Evolutionary conservation across 2,329 filamentous ascomycete genomes (phyloP), one percentile per base, ranked within the genome.

Genomic region (Colletotrichum abscissum): DNA sequence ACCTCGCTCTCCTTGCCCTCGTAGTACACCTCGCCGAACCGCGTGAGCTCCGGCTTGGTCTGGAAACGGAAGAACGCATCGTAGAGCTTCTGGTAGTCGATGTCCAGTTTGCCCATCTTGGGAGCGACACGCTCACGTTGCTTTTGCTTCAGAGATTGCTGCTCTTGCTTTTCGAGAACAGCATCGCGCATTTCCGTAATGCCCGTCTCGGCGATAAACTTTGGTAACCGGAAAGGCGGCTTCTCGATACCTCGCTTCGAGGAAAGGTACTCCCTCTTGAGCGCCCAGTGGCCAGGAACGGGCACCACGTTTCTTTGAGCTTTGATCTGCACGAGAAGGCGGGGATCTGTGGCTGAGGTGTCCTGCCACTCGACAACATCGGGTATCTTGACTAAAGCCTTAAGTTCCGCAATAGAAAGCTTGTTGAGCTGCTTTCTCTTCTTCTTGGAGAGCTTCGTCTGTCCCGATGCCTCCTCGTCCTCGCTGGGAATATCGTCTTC

Each of bases 301-400:
- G 97, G 97, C 1, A 99, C 95, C 30, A 98, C 94, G 80, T 99
- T 99, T 77, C 95, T 92, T 81, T 97, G 94, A 3, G 94, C 93
- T 83, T 98, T 99, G 86, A 99, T 95, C 79, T 97, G 94, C 30
- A 98, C 94, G 12, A 99, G 89, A 56, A 98, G 86, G 69, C 93
- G 91, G 16, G 97, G 97, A 81, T 99, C 95, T 30, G 94, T 91
- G 0, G 97, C 95, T 19, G 95, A 97, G 14, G 94, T 94, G 81
- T 99, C 97, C 67, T 97, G 97, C 97, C 97, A 98, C 79, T 99
- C 97, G 6, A 99, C 96, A 11, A 98, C 91, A 82, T 99, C 97
- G 2, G 97, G 97, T 77, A 95, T 96, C 78, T 89, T 90, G 73
- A 98, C 97, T 68, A 98, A 86, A 6, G 96, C 94, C 84, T 99